A percentile compares a stretch with the other conserved stretches of the same genome.
These are phyloP conservation scores for Verticillium longisporum DNA, from an alignment of 2,329 filamentous ascomycete genomes.

Conservation along the genomic window DNA sequence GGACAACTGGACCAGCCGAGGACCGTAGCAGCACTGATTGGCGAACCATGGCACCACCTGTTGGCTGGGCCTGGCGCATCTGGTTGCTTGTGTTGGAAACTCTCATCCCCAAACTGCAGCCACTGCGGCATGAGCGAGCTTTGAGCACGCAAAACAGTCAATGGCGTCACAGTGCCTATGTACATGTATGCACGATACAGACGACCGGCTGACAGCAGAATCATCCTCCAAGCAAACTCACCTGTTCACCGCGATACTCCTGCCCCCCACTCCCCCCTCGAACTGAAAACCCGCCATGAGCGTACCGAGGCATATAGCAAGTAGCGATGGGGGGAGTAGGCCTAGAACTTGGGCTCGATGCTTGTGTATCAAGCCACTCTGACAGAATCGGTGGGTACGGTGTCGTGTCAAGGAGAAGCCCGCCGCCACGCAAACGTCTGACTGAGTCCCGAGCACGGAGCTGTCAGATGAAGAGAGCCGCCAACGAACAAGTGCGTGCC, in stretches of 20 bases:
- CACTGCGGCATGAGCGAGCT: too few species aligned
- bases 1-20: conserved; percentile 4
- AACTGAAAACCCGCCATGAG: too few species aligned
- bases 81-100: background rate
- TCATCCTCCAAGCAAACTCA: too few species aligned
- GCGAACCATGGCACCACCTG: background rate
- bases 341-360: too few species aligned
- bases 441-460: background rate
- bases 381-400: background rate
- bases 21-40: background rate
- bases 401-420: background rate
- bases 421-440: background rate
- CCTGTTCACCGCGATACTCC: too few species aligned
- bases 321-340: too few species aligned
- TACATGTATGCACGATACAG: too few species aligned
- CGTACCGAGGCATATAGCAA: too few species aligned
- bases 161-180: too few species aligned
- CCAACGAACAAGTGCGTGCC: background rate
- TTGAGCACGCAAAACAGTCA: too few species aligned
- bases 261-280: too few species aligned
- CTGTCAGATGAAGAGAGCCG: background rate
- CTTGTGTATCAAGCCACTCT: background rate
- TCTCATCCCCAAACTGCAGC: background rate
- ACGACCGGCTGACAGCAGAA: too few species aligned
- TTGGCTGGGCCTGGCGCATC: background rate